These are phyloP conservation scores for Penicillium verrucosum DNA, from an alignment of 2,329 filamentous ascomycete genomes.

Conservation along the genomic window DNA sequence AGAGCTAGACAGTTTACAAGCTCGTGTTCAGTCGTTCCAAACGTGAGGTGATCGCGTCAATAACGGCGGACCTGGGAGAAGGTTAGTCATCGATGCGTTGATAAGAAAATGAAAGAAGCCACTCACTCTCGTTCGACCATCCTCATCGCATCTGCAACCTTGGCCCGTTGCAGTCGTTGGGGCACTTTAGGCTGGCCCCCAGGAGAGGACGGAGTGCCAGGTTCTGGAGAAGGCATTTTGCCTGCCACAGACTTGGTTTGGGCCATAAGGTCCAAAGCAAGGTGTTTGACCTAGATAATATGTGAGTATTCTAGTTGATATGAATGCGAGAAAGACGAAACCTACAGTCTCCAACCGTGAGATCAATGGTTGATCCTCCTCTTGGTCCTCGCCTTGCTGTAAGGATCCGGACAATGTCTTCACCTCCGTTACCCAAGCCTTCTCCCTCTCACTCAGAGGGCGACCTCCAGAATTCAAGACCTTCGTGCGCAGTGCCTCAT, in stretches of 20 bases:
- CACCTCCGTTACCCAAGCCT: slow-evolving; percentile 46
- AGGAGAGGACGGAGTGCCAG: slow-evolving; percentile 31
- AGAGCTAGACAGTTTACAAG: slow-evolving; percentile 19
- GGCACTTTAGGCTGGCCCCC: slow-evolving; percentile 36
- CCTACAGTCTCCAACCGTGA: slow-evolving; percentile 43
- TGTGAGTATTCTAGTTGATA: slow-evolving; percentile 13
- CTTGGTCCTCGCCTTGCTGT: slow-evolving; percentile 20
- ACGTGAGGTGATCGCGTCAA: slow-evolving; percentile 43
- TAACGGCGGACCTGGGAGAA: slow-evolving; percentile 39
- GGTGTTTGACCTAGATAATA: slow-evolving; percentile 37
- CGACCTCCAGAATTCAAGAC: slow-evolving; percentile 43
- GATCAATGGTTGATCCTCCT: slow-evolving; percentile 27
- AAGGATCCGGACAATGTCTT: slow-evolving; percentile 39
- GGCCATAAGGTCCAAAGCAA: slow-evolving; percentile 37
- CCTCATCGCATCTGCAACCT: slow-evolving; percentile 47
- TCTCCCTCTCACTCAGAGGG: slow-evolving; percentile 47
- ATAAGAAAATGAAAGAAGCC: not conserved
- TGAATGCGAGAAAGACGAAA: not conserved
- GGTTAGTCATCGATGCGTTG: slow-evolving; percentile 8
- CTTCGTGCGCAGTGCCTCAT: slow-evolving; percentile 45
- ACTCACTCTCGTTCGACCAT: slow-evolving; percentile 51
- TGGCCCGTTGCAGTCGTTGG: slow-evolving; percentile 44
- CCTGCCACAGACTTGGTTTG: slow-evolving; percentile 37
- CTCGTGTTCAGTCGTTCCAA: slow-evolving; percentile 40
- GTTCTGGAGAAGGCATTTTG: slow-evolving; percentile 28